These are phyloP conservation scores for Pestalotiopsis sp. DNA, from an alignment of 2,329 filamentous ascomycete genomes.

Conservation along the genomic window DNA sequence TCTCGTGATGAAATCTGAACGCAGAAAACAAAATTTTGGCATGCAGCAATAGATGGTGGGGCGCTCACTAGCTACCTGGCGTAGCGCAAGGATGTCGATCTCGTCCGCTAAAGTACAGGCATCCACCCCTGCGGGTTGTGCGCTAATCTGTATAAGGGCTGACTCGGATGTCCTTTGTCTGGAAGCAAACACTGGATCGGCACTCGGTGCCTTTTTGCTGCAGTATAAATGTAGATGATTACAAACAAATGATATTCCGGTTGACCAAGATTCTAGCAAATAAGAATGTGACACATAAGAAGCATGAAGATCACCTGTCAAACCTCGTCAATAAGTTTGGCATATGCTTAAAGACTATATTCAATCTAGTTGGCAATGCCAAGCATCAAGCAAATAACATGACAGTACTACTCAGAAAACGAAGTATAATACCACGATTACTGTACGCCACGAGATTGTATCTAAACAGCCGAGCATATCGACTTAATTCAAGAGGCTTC, in stretches of 20 bases:
- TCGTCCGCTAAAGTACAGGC: neutral
- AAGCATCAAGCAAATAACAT: neutral
- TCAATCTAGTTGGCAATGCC: neutral
- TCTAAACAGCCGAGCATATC: no score
- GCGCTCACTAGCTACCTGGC: neutral
- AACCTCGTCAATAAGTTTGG: no score
- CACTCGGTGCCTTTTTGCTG: neutral
- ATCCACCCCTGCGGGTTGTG: neutral
- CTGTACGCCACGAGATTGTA: no score
- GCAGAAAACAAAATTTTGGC: neutral
- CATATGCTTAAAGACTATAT: no score
- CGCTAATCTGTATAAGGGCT: neutral
- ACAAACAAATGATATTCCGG: no score
- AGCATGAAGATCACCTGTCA: no score
- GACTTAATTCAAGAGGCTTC: no score
- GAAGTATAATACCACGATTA: neutral
- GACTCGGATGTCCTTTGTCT: neutral
- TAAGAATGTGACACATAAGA: no score
- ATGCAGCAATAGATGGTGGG: neutral
- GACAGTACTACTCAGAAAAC: neutral
- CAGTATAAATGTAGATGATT: neutral
- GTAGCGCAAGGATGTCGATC: neutral
- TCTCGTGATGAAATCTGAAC: neutral
- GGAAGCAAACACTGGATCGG: neutral
- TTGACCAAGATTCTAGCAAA: no score